phyloP scores from a whole-genome alignment of 495 filamentous ascomycete genomes.

The Penicillium parvum region DNA sequence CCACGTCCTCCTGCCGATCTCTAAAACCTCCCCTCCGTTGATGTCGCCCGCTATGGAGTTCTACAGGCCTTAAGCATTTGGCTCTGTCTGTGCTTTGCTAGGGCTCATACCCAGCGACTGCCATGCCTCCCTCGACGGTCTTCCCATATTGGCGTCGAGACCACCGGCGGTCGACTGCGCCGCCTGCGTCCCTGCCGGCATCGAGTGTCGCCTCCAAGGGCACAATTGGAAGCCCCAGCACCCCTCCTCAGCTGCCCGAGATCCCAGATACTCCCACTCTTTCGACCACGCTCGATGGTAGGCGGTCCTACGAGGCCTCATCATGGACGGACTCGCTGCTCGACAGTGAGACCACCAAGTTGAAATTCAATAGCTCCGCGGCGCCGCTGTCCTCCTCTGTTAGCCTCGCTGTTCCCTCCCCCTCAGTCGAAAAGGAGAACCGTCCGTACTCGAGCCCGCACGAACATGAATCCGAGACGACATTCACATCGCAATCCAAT shows the following conservation, averaged over 20 bases:
- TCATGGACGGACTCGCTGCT: constrained; percentile 19
- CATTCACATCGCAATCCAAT: constrained; percentile 26
- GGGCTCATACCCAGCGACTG: constrained; percentile 13
- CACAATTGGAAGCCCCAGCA: constrained; percentile 19
- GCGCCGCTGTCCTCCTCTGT: constrained; percentile 31
- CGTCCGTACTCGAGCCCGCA: constrained; percentile 37
- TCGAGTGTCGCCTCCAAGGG: constrained; percentile 19
- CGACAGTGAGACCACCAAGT: constrained; percentile 25
- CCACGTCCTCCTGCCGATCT: constrained; percentile 8
- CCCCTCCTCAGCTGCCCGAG: constrained; percentile 32
- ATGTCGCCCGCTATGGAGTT: constrained; percentile 19
- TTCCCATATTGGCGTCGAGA: constrained; percentile 50
- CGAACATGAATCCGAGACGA: constrained; percentile 22
- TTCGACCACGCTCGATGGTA: constrained; percentile 19
- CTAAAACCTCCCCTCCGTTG: constrained; percentile 13
- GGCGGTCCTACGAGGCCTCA: constrained; percentile 13
- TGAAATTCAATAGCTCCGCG: constrained; percentile 18
- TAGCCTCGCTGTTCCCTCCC: constrained; percentile 26
- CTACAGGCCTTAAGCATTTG: constrained; percentile 7
- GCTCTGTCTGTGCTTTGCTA: constrained; percentile 3
- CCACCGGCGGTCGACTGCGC: constrained; percentile 39
- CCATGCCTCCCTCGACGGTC: constrained; percentile 43
- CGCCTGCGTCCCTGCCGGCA: constrained; percentile 28
- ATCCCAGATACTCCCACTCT: constrained; percentile 29
- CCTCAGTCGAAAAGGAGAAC: constrained; percentile 23